A percentile compares a stretch with the other conserved stretches of the same genome.
These are phyloP conservation scores for Oenanthe sinensis DNA, from an alignment of 129 eudicot species.

Conservation along the genomic window DNA sequence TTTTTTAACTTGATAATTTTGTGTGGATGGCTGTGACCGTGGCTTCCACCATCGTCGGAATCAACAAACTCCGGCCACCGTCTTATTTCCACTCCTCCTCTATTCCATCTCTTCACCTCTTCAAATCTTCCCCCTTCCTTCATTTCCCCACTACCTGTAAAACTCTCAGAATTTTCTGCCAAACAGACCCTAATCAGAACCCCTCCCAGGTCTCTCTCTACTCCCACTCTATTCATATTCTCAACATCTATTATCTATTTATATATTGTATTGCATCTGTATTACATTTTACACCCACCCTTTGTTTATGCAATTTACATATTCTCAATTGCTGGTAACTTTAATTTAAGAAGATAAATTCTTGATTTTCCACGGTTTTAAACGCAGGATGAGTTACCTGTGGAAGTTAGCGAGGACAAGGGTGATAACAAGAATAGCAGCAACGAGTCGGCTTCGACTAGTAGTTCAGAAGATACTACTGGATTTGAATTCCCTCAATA, in stretches of 20 bases:
- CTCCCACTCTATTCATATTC: too few relatives aligned
- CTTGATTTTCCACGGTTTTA: not conserved
- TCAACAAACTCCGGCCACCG: conserved; percentile 6
- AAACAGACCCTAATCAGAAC: not conserved
- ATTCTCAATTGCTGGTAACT: not conserved
- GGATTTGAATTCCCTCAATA: conserved; percentile 4
- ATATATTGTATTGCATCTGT: not conserved
- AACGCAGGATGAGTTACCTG: not conserved
- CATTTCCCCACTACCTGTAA: not conserved
- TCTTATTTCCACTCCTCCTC: not conserved
- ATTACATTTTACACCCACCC: not conserved
- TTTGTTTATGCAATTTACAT: not conserved
- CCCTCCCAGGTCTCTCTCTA: not conserved
- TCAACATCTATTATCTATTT: too few relatives aligned
- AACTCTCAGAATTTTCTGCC: not conserved
- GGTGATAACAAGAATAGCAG: not conserved
- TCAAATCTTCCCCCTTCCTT: not conserved
- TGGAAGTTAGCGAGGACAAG: not conserved
- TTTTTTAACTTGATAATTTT: not conserved
- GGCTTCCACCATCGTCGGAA: not conserved
- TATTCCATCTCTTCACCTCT: not conserved
- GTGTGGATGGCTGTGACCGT: conserved; percentile 1
- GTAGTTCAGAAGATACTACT: not conserved
- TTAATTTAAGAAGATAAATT: not conserved
- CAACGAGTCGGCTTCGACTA: not conserved